These are phyloP conservation scores for Colletotrichum limetticola DNA, from an alignment of 2,329 filamentous ascomycete genomes.

Conservation along the genomic window DNA sequence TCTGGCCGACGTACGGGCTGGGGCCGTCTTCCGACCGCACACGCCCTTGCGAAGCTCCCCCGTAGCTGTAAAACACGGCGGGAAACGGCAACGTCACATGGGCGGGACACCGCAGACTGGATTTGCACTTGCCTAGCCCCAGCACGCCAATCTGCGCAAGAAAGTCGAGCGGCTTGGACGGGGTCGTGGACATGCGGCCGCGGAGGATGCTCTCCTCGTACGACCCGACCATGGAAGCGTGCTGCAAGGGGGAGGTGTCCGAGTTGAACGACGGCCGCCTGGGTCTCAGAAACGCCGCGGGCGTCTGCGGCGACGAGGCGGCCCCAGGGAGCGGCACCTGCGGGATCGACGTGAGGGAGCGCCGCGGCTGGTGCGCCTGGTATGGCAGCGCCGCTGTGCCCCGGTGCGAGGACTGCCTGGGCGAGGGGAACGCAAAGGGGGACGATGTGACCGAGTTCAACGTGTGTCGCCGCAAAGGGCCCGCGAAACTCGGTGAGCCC, in stretches of 20 bases:
- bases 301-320: slow-evolving; percentile 59
- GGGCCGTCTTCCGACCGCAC: slow-evolving; percentile 83
- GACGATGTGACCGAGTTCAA: slow-evolving; percentile 70
- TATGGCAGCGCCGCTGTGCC: slow-evolving; percentile 73
- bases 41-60: slow-evolving; percentile 70
- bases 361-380: slow-evolving; percentile 81
- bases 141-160: slow-evolving; percentile 95
- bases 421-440: slow-evolving; percentile 53
- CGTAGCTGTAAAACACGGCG: slow-evolving; percentile 96
- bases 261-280: slow-evolving; percentile 78
- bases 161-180: slow-evolving; percentile 92
- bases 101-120: slow-evolving; percentile 84
- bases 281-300: slow-evolving; percentile 60
- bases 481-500: slow-evolving; percentile 41
- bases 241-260: slow-evolving; percentile 81
- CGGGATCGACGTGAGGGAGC: slow-evolving; percentile 75
- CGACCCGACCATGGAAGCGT: slow-evolving; percentile 96
- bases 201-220: slow-evolving; percentile 97
- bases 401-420: slow-evolving; percentile 52
- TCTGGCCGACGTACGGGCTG: slow-evolving; percentile 93
- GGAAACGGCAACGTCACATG: slow-evolving; percentile 93
- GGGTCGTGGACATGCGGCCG: slow-evolving; percentile 95
- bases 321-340: slow-evolving; percentile 50
- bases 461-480: slow-evolving; percentile 72
- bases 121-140: slow-evolving; percentile 88